Conservation (phyloP, 495 filamentous ascomycete genomes). For the Aspergillus avenaceus region DNA sequence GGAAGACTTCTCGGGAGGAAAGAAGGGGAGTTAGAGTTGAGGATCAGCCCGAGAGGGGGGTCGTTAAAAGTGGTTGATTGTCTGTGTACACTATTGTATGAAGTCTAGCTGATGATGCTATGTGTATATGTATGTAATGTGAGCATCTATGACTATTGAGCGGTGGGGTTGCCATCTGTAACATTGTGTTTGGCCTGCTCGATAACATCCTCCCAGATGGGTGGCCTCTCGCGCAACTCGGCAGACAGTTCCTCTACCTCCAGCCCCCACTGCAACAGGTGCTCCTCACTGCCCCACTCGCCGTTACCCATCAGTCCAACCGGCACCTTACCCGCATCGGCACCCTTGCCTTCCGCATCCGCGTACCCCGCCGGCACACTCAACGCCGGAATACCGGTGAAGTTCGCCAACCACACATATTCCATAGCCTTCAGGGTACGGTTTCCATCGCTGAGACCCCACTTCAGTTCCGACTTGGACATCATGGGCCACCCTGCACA, state of each 20-base stretch:
- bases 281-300: slow-evolving; percentile 82
- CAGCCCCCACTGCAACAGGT: slow-evolving; percentile 33
- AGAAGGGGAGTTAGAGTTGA: neutral
- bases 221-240: neutral
- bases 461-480: slow-evolving; percentile 47
- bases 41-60: neutral
- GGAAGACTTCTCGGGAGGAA: neutral
- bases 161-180: neutral
- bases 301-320: slow-evolving; percentile 81
- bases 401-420: slow-evolving; percentile 83
- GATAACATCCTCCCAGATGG: slow-evolving; percentile 36
- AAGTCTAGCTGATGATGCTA: neutral
- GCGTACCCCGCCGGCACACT: slow-evolving; percentile 71
- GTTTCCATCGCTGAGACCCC: slow-evolving; percentile 70
- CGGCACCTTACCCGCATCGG: slow-evolving; percentile 39
- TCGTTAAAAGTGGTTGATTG: neutral
- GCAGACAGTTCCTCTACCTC: neutral
- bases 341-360: slow-evolving; percentile 30
- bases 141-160: neutral
- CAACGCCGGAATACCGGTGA: slow-evolving; percentile 70
- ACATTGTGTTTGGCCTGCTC: slow-evolving; percentile 2
- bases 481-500: slow-evolving; percentile 65
- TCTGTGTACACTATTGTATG: too few species aligned
- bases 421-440: slow-evolving; percentile 69
- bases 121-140: neutral